Percentiles rank a stretch among this genome's conserved stretches.
Conservation (phyloP, 2,329 filamentous ascomycete genomes). For the Ambrosiella beaveri region DNA sequence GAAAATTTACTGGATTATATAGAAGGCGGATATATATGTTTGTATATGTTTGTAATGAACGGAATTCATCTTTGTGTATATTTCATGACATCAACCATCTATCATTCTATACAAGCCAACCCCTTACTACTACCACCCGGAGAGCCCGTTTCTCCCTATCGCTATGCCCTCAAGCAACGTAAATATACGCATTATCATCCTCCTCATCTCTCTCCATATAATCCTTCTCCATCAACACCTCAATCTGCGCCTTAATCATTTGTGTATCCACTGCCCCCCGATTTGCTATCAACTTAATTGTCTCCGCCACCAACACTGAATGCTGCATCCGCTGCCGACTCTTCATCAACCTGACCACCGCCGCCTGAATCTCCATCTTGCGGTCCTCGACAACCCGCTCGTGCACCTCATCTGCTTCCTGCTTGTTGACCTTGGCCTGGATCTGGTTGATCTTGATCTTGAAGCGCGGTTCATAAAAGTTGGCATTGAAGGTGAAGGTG, state of each 20-base stretch:
- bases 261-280: constrained; percentile 69
- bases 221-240: constrained; percentile 87
- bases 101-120: not conserved
- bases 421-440: constrained; percentile 21
- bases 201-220: constrained; percentile 73
- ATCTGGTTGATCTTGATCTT: constrained; percentile 98
- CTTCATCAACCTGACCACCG: constrained; percentile 96
- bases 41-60: not conserved
- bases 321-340: constrained; percentile 74
- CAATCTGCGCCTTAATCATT: constrained; percentile 95
- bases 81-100: not conserved
- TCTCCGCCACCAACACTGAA: constrained; percentile 73
- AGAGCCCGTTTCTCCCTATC: not conserved
- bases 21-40: not conserved
- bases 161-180: constrained; percentile 39
- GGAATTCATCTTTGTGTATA: too few species aligned
- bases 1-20: not conserved
- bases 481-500: constrained; percentile 65
- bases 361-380: constrained; percentile 91
- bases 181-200: constrained; percentile 52
- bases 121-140: not conserved
- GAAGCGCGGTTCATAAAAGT: constrained; percentile 65
- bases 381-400: constrained; percentile 76
- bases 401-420: constrained; percentile 80
- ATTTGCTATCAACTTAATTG: constrained; percentile 76